Evolutionary conservation across 2,329 filamentous ascomycete genomes (phyloP).

Genomic region (Cordyceps javanica): DNA sequence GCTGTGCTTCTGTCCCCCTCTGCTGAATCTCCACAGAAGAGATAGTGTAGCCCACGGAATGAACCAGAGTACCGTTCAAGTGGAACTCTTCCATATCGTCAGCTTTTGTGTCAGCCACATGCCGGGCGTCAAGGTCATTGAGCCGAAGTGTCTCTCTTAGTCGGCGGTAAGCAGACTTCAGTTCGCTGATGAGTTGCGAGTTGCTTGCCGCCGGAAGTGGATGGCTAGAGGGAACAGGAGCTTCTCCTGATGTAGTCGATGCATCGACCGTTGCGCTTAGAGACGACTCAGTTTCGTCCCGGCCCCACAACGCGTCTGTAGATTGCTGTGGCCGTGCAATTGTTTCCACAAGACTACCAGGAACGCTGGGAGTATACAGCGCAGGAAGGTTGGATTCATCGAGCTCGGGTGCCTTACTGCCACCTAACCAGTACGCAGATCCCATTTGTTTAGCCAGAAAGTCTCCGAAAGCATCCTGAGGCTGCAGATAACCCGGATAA

Average conservation of each 20-base stretch:
- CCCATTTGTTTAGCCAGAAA: constrained; percentile 60
- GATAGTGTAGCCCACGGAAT: constrained; percentile 75
- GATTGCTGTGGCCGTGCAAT: constrained; percentile 32
- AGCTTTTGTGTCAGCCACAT: constrained; percentile 25
- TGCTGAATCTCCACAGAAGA: constrained; percentile 87
- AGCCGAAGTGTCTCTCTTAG: constrained; percentile 52
- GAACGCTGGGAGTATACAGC: constrained; percentile 30
- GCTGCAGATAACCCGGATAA: constrained; percentile 66
- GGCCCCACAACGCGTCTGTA: constrained; percentile 36
- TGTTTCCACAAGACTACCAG: constrained; percentile 31
- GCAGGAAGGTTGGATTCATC: constrained; percentile 25
- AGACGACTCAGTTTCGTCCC: constrained; percentile 28
- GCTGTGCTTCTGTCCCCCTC: constrained; percentile 70
- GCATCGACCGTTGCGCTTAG: constrained; percentile 38
- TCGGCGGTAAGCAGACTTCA: constrained; percentile 55
- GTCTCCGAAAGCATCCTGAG: constrained; percentile 54
- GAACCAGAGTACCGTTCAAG: constrained; percentile 54
- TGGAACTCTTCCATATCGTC: constrained; percentile 39
- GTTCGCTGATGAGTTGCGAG: constrained; percentile 40
- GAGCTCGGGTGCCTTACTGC: constrained; percentile 30
- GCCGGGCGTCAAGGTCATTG: constrained; percentile 43
- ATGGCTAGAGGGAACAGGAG: constrained; percentile 18
- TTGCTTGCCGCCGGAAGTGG: constrained; percentile 13
- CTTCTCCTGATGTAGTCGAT: constrained; percentile 30
- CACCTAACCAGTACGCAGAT: constrained; percentile 35